Evolutionary conservation across 2,329 filamentous ascomycete species (phyloP).

Genomic region (Fusarium sp.): DNA sequence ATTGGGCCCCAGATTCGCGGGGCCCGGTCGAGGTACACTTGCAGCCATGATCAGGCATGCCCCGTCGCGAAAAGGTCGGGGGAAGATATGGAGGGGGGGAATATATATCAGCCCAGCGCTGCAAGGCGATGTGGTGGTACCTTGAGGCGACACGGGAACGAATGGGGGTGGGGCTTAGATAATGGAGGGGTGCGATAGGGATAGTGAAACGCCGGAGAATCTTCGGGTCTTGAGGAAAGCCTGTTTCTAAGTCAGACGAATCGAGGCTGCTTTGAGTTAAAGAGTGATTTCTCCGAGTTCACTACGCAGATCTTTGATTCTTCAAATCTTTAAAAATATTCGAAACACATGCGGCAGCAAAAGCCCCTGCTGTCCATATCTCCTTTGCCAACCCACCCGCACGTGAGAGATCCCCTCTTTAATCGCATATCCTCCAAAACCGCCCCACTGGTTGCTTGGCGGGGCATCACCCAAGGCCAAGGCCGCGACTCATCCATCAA

Average conservation of each 20-base stretch:
- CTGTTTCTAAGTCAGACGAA: not conserved
- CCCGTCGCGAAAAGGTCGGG: conserved; percentile 37
- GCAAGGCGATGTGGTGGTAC: conserved; percentile 40
- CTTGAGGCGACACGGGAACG: conserved; percentile 32
- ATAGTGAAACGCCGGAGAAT: conserved; percentile 46
- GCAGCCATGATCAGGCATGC: conserved; percentile 51
- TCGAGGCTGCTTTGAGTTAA: not conserved
- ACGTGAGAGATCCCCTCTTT: conserved; percentile 33
- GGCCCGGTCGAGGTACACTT: conserved; percentile 85
- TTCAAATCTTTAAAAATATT: not conserved
- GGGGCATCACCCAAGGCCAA: conserved; percentile 41
- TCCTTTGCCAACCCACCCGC: not conserved
- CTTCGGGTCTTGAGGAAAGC: conserved; percentile 34
- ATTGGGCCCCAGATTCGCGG: conserved; percentile 83
- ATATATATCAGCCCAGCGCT: conserved; percentile 39
- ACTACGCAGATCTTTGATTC: not conserved
- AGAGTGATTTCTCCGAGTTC: not conserved
- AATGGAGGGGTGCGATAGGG: conserved; percentile 44
- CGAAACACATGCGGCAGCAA: not conserved
- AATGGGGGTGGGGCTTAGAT: conserved; percentile 44
- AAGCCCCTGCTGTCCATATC: not conserved
- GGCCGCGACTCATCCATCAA: conserved; percentile 45
- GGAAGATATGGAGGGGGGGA: conserved; percentile 26
- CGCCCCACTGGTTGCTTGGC: conserved; percentile 40
- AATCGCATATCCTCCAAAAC: conserved; percentile 43